Evolutionary conservation across 1,284 basidiomycete genomes (phyloP).

Genomic region (Tilletia horrida): DNA sequence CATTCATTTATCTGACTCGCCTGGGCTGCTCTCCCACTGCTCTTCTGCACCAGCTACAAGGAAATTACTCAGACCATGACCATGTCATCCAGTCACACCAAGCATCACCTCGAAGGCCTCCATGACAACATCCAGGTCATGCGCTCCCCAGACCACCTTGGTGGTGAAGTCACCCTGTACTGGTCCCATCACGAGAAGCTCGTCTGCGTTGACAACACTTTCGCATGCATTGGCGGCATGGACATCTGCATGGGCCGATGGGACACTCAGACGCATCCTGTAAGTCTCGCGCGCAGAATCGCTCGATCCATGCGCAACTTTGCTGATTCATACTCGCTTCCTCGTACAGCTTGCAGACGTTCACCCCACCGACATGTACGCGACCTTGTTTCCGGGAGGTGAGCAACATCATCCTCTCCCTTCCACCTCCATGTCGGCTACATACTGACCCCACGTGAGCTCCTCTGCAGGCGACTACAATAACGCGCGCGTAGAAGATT

Average conservation of each 20-base stretch:
- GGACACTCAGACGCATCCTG: slow-evolving; percentile 61
- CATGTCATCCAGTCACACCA: slow-evolving; percentile 29
- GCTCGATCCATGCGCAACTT: slow-evolving; percentile 57
- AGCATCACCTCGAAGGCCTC: slow-evolving; percentile 73
- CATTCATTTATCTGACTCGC: too few relatives aligned
- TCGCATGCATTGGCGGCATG: slow-evolving; percentile 69
- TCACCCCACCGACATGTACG: slow-evolving; percentile 6
- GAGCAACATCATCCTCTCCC: slow-evolving; percentile 3
- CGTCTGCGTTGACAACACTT: slow-evolving; percentile 70
- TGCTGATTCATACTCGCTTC: slow-evolving; percentile 52
- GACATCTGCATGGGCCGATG: slow-evolving; percentile 92
- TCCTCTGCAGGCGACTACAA: slow-evolving; percentile 67
- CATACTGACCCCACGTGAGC: too few relatives aligned
- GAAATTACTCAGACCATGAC: slow-evolving; percentile 81
- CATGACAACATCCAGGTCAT: slow-evolving; percentile 71
- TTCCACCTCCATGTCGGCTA: too few relatives aligned
- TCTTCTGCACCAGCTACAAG: slow-evolving; percentile 13
- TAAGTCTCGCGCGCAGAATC: slow-evolving; percentile 59
- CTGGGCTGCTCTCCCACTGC: neutral
- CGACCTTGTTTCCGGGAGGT: slow-evolving; percentile 75
- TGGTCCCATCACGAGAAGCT: slow-evolving; percentile 59
- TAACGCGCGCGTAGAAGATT: slow-evolving; percentile 60
- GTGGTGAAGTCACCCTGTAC: slow-evolving; percentile 25
- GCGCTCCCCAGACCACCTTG: slow-evolving; percentile 53
- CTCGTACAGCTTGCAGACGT: neutral